Evolutionary conservation across 139 green algal genomes (phyloP), one percentile per base, ranked within the genome.

Genomic region (Coccomyxa sp.): DNA sequence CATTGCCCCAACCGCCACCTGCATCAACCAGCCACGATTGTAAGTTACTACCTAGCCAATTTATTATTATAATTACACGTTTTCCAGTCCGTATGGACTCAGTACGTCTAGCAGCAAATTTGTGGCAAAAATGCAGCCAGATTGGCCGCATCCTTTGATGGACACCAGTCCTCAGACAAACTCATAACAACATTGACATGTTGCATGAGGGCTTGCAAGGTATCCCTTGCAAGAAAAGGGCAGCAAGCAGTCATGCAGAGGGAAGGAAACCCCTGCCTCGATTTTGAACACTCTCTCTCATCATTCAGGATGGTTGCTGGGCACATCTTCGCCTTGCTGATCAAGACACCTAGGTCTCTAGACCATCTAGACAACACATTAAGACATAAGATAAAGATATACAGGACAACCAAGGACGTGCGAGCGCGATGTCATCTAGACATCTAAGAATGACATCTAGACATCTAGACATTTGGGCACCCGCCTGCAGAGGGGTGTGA

Each of bases 401-500:
- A 23, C 68, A 77, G 68, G 68, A 16, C 25, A 77, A 15, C 16
- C 17, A 16, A n/a, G n/a, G n/a, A n/a, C n/a, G n/a, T n/a, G n/a
- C n/a, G n/a, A n/a, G n/a, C 38, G 38, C 38, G 38, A n/a, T 27
- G 66, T 23, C 66, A 27, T 74, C 21, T 9, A 74, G 23, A 27
- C 66, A 12, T 76, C 14, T 12, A 51, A 13, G 17, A 13, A 25
- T 32, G 15, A 60, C 25, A 25, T 16, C 23, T 15, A n/a, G n/a
- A n/a, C n/a, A n/a, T 77, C 31, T 13, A 38, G 7, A 71, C 23
- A 79, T 13, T 0, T 0, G 58, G 25, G 7, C 21, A 80, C 45
- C 75, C 68, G 94, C 92, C 84, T 97, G 91, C 31, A 93, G 31
- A 0, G 93, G 94, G 13, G 94, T 97, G 85, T 97, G 94, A 0